Percentiles rank a stretch among this genome's conserved stretches.
Conservation (phyloP, 768 basidiomycete species). For the Lactarius hengduanensis region DNA sequence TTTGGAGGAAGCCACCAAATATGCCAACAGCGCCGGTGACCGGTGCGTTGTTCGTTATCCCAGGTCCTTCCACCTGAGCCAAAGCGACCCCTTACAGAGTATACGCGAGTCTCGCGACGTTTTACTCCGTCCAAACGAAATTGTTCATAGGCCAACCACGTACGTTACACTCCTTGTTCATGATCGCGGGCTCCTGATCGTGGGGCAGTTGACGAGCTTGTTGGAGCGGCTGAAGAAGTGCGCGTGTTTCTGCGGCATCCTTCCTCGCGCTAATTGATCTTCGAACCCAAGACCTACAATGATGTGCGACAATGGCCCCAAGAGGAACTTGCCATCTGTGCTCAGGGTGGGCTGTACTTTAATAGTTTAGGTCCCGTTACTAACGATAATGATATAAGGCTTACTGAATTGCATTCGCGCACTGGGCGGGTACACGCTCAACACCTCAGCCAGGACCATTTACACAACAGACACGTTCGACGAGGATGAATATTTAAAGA, state of each 20-base stretch:
- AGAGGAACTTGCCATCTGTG: slow-evolving; percentile 52
- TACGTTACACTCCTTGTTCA: slow-evolving; percentile 36
- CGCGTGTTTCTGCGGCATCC: slow-evolving; percentile 11
- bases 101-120: slow-evolving; percentile 59
- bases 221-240: slow-evolving; percentile 62
- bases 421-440: slow-evolving; percentile 57
- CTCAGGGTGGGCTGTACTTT: slow-evolving; percentile 44
- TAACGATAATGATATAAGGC: slow-evolving; percentile 36
- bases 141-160: slow-evolving; percentile 62
- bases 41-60: slow-evolving; percentile 40
- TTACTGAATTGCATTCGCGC: slow-evolving; percentile 64
- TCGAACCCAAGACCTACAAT: slow-evolving; percentile 46
- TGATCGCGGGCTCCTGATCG: slow-evolving; percentile 4
- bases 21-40: slow-evolving; percentile 66
- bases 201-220: slow-evolving; percentile 54
- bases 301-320: slow-evolving; percentile 57
- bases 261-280: slow-evolving; percentile 2
- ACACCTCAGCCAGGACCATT: slow-evolving; percentile 47
- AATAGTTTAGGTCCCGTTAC: not conserved
- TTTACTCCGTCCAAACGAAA: slow-evolving; percentile 53
- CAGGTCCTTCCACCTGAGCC: not conserved
- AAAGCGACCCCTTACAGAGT: slow-evolving; percentile 40
- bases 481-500: slow-evolving; percentile 52
- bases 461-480: slow-evolving; percentile 62
- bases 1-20: slow-evolving; percentile 61